A percentile compares a stretch with the other conserved stretches of the same genome.
phyloP scores from a whole-genome alignment of 2,329 filamentous ascomycete species.

The Tolypocladium sp. region DNA sequence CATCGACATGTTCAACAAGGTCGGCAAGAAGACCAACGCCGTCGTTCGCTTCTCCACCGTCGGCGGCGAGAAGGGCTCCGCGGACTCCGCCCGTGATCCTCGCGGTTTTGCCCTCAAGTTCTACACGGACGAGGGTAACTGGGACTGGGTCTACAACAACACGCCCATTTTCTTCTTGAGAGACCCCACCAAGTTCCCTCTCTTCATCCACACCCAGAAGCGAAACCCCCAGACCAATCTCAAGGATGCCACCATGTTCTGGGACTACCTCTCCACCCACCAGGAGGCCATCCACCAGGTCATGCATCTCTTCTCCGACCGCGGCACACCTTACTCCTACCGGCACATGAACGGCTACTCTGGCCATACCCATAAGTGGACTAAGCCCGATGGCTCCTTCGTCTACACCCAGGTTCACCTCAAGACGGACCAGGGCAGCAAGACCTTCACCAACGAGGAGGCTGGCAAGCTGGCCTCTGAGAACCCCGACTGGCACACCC shows the following conservation, averaged over 20 bases:
- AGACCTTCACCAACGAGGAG: constrained; percentile 49
- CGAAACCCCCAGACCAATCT: constrained; percentile 63
- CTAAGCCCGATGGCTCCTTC: constrained; percentile 56
- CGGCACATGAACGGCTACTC: constrained; percentile 61
- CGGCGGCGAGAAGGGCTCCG: constrained; percentile 55
- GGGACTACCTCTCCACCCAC: constrained; percentile 40
- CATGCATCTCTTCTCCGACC: constrained; percentile 58
- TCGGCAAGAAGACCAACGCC: constrained; percentile 45
- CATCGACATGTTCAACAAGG: constrained; percentile 41
- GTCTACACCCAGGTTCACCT: constrained; percentile 58
- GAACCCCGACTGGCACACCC: constrained; percentile 53
- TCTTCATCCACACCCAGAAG: constrained; percentile 73
- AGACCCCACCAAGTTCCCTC: constrained; percentile 65
- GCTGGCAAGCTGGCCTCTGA: constrained; percentile 41
- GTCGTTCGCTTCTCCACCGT: constrained; percentile 65
- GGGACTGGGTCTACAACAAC: constrained; percentile 69
- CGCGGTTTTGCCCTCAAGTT: constrained; percentile 52
- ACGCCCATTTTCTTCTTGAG: constrained; percentile 70
- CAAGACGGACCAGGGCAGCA: constrained; percentile 53
- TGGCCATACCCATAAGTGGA: constrained; percentile 58
- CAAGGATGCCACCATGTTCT: constrained; percentile 56
- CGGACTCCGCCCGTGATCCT: constrained; percentile 60
- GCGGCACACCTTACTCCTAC: constrained; percentile 56
- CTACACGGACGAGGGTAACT: constrained; percentile 63
- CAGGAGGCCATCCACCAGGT: constrained; percentile 55